phyloP scores from a whole-genome alignment of 1,284 basidiomycete species.

The Anthracocystis setariae region DNA sequence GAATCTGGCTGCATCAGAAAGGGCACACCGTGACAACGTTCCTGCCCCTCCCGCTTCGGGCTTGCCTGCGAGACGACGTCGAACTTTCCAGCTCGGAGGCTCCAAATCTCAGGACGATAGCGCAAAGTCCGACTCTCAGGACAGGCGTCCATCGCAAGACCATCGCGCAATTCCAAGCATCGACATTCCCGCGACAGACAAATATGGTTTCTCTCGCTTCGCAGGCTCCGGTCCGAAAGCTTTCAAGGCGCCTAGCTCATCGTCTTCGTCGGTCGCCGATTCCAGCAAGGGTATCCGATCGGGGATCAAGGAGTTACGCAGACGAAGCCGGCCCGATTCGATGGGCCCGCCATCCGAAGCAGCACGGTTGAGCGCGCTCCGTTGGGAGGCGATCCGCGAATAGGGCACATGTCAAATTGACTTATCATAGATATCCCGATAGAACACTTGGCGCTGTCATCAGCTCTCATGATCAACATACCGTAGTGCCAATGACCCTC shows the following conservation, averaged over 20 bases:
- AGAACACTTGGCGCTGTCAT: neutral
- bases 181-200: neutral
- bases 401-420: conserved; percentile 6
- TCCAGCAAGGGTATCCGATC: conserved; percentile 31
- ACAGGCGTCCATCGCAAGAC: neutral
- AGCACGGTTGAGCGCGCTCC: conserved; percentile 30
- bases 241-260: conserved; percentile 19
- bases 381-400: conserved; percentile 48
- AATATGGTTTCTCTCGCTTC: conserved; percentile 23
- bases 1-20: neutral
- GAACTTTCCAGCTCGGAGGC: conserved; percentile 41
- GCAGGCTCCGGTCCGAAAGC: conserved; percentile 29
- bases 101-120: conserved; percentile 16
- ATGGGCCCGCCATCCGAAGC: conserved; percentile 51
- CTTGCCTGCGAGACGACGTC: conserved; percentile 35
- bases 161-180: conserved; percentile 3
- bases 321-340: conserved; percentile 39
- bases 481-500: too few relatives aligned
- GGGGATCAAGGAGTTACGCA: conserved; percentile 25
- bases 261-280: conserved; percentile 15
- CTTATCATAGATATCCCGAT: neutral
- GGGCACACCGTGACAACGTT: conserved; percentile 5
- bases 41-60: conserved; percentile 1
- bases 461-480: neutral
- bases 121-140: neutral